Base-by-base conservation (phyloP, 768 basidiomycete genomes). In the Hydnum rufescens region DNA sequence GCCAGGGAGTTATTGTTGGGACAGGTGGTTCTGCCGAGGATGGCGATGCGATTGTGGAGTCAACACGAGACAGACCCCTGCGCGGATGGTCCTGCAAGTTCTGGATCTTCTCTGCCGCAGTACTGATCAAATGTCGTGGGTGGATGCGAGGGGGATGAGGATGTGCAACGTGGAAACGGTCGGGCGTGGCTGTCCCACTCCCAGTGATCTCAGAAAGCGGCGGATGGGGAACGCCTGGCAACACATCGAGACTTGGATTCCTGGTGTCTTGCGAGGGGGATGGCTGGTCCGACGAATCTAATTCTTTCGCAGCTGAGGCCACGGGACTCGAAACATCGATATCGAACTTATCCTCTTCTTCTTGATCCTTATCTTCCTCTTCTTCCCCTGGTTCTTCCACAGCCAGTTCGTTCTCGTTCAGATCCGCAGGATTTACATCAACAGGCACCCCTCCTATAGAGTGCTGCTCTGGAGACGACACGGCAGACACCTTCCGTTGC, bases 261-360 rank as follows among this genome's bases (percentile, higher is more conserved):
- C 43, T 32, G 16, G 36, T 29, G 22, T 29, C 51, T 18, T 29
- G 44, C 43, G 52, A 44, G 34, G 44, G 30, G 18, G 44, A 13
- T 19, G 30, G 29, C 30, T 25, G n/a, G 39, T 19, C 42, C 18
- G 58, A 52, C 26, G 44, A 29, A 30, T 26, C 52, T 58, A 44
- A n/a, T 42, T 51, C 43, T 42, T 25, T 52, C 34, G n/a, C 36
- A n/a, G n/a, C n/a, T 34, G 52, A 48, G 4, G 71, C 69, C 49
- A 79, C 78, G 2, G 73, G 71, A 3, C 82, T 80, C 19, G 81
- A 82, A 65, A 96, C 92, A 59, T 95, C 85, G 51, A 97, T 97
- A 64, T 99, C 95, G 65, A 79, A 96, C 59, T 74, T 75, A 61
- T 88, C 84, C 32, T 76, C 74, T 28, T 85, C 78, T 26, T 79